These are phyloP conservation scores for Phialocephala subalpina DNA, from an alignment of 2,329 filamentous ascomycete genomes.

Conservation along the genomic window DNA sequence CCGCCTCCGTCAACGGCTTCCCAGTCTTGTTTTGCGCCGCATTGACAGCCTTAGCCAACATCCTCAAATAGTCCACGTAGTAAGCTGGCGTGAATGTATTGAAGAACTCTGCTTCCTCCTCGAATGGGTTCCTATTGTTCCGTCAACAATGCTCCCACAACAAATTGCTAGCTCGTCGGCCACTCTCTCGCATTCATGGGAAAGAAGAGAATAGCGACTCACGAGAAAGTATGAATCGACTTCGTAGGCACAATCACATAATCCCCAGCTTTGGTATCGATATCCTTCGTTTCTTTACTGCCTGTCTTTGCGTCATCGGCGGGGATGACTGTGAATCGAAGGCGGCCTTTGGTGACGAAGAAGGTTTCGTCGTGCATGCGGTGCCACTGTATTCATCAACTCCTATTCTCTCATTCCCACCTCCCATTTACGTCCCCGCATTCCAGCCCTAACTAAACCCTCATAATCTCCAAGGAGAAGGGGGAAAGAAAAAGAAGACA, in stretches of 20 bases:
- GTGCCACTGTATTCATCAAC: constrained; percentile 44
- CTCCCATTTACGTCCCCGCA: too few relatives aligned
- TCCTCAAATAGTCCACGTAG: constrained; percentile 33
- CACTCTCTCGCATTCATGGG: neutral
- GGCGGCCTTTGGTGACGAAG: constrained; percentile 58
- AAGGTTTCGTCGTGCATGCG: constrained; percentile 68
- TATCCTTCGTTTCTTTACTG: constrained; percentile 46
- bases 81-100: constrained; percentile 60
- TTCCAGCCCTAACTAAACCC: too few relatives aligned
- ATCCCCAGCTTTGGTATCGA: constrained; percentile 60
- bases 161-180: too few relatives aligned
- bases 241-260: constrained; percentile 62
- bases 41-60: constrained; percentile 23
- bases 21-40: constrained; percentile 17
- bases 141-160: neutral
- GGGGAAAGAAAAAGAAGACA: neutral
- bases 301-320: neutral
- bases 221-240: constrained; percentile 59
- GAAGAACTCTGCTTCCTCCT: constrained; percentile 61
- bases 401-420: constrained; percentile 38
- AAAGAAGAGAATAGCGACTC: neutral
- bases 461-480: too few relatives aligned
- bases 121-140: constrained; percentile 54
- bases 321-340: constrained; percentile 55
- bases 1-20: constrained; percentile 23